Base-by-base conservation (phyloP, 441 rosid genomes). In the Theobroma grandiflorum region DNA sequence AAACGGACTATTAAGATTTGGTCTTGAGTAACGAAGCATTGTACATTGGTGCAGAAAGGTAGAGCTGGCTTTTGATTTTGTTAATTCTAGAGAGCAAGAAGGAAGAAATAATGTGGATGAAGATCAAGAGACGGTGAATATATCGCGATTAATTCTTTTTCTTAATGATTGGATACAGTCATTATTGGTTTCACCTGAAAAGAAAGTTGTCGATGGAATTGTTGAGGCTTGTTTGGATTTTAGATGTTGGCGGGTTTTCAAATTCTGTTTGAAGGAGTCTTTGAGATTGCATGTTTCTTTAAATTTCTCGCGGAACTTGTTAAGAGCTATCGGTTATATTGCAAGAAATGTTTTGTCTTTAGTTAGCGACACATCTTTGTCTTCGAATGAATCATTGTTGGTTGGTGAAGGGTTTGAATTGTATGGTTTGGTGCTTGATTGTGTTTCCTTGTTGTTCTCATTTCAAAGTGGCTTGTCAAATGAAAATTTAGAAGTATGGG, bases 81-180 rank as follows among this genome's bases (percentile, higher is more conserved):
- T 94, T 61, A 84, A 86, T 68, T 76, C 42, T 31, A 82, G 81
- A 79, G 83, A 47, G 65, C 78, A 83, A 80, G 85, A 79, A 81
- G 80, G 67, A 26, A 82, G 59, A 35, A 72, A 65, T 82, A 86
- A 52, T 22, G 79, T 67, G 49, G 87, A 85, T 20, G 92, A 85
- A 78, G 90, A 90, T 47, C 53, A 55, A 78, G 95, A 95, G 80
- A 91, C 85, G 22, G 98, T 95, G 81, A 87, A 89, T 69, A 69
- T 84, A 35, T 85, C 97, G 0, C 91, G 92, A 18, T 81, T 92
- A 63, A 38, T 97, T 68, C 84, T 86, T 72, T 95, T 88, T 84
- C 94, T 95, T 66, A 90, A 84, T 38, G 93, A 93, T 40, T 97
- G 99, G 99, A 85, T 93, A 42, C 98, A 93, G 81, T 85, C 93